phyloP scores from a whole-genome alignment of 2,329 filamentous ascomycete genomes.

The Herpotrichia juniperi region DNA sequence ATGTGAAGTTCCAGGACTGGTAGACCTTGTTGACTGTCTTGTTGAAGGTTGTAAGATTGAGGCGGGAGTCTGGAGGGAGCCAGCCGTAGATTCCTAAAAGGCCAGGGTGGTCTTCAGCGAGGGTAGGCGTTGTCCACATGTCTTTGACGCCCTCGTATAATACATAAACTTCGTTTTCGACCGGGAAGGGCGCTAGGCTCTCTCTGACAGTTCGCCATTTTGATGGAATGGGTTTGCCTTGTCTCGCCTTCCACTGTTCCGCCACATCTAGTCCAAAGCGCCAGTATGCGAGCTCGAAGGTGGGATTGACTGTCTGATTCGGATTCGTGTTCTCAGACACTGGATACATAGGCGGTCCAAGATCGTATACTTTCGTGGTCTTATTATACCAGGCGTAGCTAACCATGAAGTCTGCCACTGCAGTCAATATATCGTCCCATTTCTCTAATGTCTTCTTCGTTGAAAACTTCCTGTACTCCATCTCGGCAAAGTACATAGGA shows the following conservation, averaged over 20 bases:
- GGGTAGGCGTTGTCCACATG: conserved; percentile 36
- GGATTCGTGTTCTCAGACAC: conserved; percentile 65
- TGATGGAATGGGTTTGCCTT: conserved; percentile 50
- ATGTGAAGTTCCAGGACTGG: conserved; percentile 43
- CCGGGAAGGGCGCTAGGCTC: conserved; percentile 60
- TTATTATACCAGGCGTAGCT: conserved; percentile 62
- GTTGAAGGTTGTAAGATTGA: conserved; percentile 37
- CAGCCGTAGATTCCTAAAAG: conserved; percentile 38
- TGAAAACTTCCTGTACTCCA: conserved; percentile 58
- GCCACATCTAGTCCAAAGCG: conserved; percentile 64
- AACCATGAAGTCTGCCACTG: conserved; percentile 65
- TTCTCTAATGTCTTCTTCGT: conserved; percentile 52
- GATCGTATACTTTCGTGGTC: conserved; percentile 59
- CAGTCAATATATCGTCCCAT: conserved; percentile 61
- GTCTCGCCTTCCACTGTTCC: conserved; percentile 58
- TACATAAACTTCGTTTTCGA: conserved; percentile 58
- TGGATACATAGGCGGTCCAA: conserved; percentile 59
- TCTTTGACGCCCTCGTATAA: conserved; percentile 59
- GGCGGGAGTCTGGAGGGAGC: conserved; percentile 34
- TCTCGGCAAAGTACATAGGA: conserved; percentile 65
- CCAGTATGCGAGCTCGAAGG: conserved; percentile 68
- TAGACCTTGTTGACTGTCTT: conserved; percentile 36
- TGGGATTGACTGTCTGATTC: conserved; percentile 62
- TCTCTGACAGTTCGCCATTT: conserved; percentile 58
- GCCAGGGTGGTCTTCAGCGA: conserved; percentile 39